Base-by-base conservation (phyloP, 2,329 filamentous ascomycete genomes). In the Claviceps citrina region DNA sequence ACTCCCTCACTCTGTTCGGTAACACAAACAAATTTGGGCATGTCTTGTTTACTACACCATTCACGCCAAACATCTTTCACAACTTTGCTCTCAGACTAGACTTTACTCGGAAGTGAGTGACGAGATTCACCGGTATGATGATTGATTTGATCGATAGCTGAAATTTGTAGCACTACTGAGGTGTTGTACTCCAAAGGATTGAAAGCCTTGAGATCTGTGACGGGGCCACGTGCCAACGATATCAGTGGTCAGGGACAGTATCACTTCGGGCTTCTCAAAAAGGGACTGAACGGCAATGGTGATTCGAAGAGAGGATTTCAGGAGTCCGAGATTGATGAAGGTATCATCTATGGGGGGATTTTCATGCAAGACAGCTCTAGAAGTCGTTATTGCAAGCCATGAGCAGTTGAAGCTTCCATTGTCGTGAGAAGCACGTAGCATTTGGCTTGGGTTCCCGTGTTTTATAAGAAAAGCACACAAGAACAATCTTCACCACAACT, bases 251-350 rank as follows among this genome's bases (percentile, higher is more conserved):
- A 36, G 24, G 34, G 34, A 8, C 34, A 36, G 24, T 36, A 28
- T 20, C 34, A 36, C 25, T 36, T 36, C 16, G 34, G 34, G n/a
- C 24, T 36, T 28, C 25, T 36, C 6, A 36, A 36, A n/a, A 36
- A 27, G 10, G 25, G 34, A 19, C 16, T 36, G 25, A 12, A 27
- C 13, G 25, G 34, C 18, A 36, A 36, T 20, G 35, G 35, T n/a
- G 25, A 36, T 28, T 19, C 35, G 8, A 28, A 36, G 16, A 36
- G 28, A 20, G 35, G 35, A 12, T 28, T 15, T 10, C 35, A 36
- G 18, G 35, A 36, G 7, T n/a, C 35, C 10, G 15, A 16, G 7
- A 36, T 36, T 7, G 6, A 36, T 4, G 33, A 35, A 24, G 33
- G 33, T 22, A 35, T 35, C 22, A 26, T 35, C 4, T 26, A 25